phyloP scores from a whole-genome alignment of 257 asterid genomes.

The Fraxinus quadrangulata region DNA sequence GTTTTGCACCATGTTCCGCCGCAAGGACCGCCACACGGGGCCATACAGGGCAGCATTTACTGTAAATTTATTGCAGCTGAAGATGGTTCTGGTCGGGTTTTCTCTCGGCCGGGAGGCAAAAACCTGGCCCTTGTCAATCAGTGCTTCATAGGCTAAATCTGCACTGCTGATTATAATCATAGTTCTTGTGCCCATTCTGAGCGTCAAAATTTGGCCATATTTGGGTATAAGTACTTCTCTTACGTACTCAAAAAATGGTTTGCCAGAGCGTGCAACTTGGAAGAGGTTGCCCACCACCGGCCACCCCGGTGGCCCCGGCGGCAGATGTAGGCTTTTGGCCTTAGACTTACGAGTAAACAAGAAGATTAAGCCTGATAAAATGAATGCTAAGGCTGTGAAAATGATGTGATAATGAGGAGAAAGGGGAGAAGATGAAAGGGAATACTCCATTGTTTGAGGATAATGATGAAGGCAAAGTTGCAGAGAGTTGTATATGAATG shows the following conservation, averaged over 20 bases:
- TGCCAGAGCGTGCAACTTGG: conserved; percentile 84
- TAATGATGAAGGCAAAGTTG: conserved; percentile 1
- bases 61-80: conserved; percentile 85
- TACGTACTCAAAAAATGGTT: conserved; percentile 65
- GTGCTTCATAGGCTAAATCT: conserved; percentile 61
- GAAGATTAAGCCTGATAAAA: conserved; percentile 52
- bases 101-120: conserved; percentile 84
- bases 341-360: conserved; percentile 42
- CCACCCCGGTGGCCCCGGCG: conserved; percentile 92
- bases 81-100: conserved; percentile 72
- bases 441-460: conserved; percentile 38
- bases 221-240: conserved; percentile 60
- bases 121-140: conserved; percentile 65
- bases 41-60: conserved; percentile 83
- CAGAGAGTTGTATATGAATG: conserved; percentile 25
- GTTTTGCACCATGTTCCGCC: conserved; percentile 93
- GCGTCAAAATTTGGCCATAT: conserved; percentile 75
- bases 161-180: conserved; percentile 69
- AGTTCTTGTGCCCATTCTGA: conserved; percentile 80
- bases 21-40: conserved; percentile 81
- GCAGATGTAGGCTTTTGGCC: conserved; percentile 57
- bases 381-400: conserved; percentile 60
- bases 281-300: conserved; percentile 88
- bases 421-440: conserved; percentile 40
- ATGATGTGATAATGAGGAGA: conserved; percentile 59